Evolutionary conservation across 495 filamentous ascomycete species (phyloP), one percentile per base, ranked within the genome.

Genomic region (Annulohypoxylon stygium): DNA sequence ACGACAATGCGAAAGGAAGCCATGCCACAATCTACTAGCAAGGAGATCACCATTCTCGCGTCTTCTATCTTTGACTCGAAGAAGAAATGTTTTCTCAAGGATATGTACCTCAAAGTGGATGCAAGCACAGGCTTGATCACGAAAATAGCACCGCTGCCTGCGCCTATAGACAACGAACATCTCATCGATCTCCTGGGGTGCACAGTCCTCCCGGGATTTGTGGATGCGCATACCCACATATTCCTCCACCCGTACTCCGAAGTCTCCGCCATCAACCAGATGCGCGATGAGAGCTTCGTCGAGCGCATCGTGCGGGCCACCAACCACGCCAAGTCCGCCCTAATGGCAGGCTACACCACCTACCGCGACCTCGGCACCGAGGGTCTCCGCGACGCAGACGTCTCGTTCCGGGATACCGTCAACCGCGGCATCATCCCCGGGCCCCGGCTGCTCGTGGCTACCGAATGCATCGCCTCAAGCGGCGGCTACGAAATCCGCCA

Each of bases 321-420:
- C 25, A 86, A 86, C 58, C 84, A 87, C 71, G 84, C 79, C 54
- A 81, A 78, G 41, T 77, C 80, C 16, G 86, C 84, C 2, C 70
- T 88, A n/a, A 77, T 86, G 34, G 85, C 86, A 0, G 86, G 86
- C 26, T 88, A 84, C 77, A 87, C 85, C 2, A 88, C 86, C 7
- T 87, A 86, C 75, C 82, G 86, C 23, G 86, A 88, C 68, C 81
- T 89, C 0, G 87, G 86, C 10, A 85, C 83, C 18, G 87, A 87
- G 73, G 80, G 81, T 0, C 75, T 87, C 3, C 75, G 76, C 16
- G 78, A 79, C 39, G 81, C 82, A 20, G 86, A 89, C 67, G 80
- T 80, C 33, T 78, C 76, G 65, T 71, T 85, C 11, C 75, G 82
- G 10, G 80, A 84, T 60, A 85, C 75, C 34, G 80, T 88, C 71